Evolutionary conservation across 805 yeast genomes (phyloP), one percentile per base, ranked within the genome.

Genomic region (Debaryomyces hansenii): DNA sequence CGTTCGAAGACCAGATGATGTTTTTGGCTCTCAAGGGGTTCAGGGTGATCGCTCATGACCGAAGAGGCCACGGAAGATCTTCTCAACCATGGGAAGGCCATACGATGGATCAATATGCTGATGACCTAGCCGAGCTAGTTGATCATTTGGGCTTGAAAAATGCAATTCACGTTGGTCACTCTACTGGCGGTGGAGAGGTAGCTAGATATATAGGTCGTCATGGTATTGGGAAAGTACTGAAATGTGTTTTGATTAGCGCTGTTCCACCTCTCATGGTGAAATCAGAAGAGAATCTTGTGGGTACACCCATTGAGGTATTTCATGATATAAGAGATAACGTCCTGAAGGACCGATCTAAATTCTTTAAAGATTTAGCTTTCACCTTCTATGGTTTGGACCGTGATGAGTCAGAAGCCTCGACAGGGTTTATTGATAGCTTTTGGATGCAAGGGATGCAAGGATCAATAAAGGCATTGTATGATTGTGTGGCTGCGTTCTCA

Each of bases 121-220:
- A 53, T 41, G 57, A 53, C 34, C 51, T 53, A 46, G 49, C 55
- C n/a, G 55, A 53, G 41, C 40, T 53, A 12, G 53, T 53, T 4
- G 32, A 40, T 10, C 51, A 53, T 37, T 47, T 53, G 41, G 40
- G 34, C 2, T 49, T 53, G 46, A 41, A 53, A 38, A 41, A 51
- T 6, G 55, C 44, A 8, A 31, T 53, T 14, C 55, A 49, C 35
- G 38, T 53, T 21, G 57, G 57, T 4, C 57, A 53, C 36, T 53
- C 57, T n/a, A 53, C 57, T 20, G 57, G 57, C 8, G 57, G 57
- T 11, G 57, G 57, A 24, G 57, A 53, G 35, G 55, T 53, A 18
- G 53, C 50, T 5, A 44, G 55, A 21, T 53, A 51, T 43, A 45
- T 50, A 20, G 53, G 42, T 2, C 44, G 55, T 9, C 55, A 53